Evolutionary conservation across 2,329 filamentous ascomycete genomes (phyloP), one percentile per base, ranked within the genome.

Genomic region (Trichoderma sp.): DNA sequence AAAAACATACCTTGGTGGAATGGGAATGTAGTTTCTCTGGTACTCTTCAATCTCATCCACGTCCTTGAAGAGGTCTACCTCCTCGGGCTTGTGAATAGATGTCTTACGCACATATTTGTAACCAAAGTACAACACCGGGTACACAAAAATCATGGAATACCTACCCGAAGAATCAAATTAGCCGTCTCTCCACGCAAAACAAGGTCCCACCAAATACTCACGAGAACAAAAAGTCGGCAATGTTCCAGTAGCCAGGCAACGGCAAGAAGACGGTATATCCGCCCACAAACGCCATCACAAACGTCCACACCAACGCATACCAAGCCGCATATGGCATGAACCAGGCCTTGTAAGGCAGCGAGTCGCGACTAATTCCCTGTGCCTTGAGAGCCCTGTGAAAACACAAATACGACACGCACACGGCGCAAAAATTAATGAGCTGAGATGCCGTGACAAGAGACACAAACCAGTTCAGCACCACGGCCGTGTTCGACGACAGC

Each of bases 251-350:
- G 0, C 85, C 81, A 0, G 78, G 74, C 1, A 78, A 22, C 0
- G 90, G 88, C 54, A 94, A 76, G 73, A 94, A 95, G 1, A 94
- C 90, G 0, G 89, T 85, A 70, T 93, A 94, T 0, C 92, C 92
- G 9, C 90, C 87, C 1, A 93, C 87, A 72, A 94, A 88, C 0
- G 89, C 86, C 89, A 94, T 93, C 70, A 91, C 77, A 58, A 86
- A 85, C 1, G 88, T 91, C 29, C 85, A 87, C 0, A 81, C 75
- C 6, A 92, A 78, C 0, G 87, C 89, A 58, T 89, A 87, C 74
- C 86, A 94, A 0, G 91, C 90, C 0, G 87, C 84, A 72, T 89
- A 94, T 2, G 92, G 92, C 80, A 93, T 91, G 52, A 86, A 83
- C 70, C 83, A 84, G 1, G 88, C 88, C 70, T 85, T 88, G 80